A percentile compares a stretch with the other conserved stretches of the same genome.
Evolutionary conservation across 169 alveolate genomes (phyloP).

Genomic region (Amoebophrya sp.): DNA sequence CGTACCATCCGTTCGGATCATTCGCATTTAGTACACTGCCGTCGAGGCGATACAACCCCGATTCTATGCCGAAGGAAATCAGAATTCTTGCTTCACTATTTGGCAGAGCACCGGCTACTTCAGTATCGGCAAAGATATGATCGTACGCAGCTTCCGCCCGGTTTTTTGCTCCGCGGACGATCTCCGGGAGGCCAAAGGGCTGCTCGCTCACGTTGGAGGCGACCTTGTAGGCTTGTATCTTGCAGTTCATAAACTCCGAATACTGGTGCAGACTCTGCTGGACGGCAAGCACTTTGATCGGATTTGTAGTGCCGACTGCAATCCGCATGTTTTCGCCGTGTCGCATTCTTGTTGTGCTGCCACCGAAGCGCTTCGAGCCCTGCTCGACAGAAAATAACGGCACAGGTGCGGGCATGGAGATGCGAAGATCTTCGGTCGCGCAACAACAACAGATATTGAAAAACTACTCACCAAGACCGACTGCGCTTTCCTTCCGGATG

Average conservation of each 20-base stretch:
- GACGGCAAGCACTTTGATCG: neutral
- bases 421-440: too few species aligned
- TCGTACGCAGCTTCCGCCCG: neutral
- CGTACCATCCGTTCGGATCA: neutral
- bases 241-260: neutral
- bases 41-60: neutral
- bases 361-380: too few species aligned
- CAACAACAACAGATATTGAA: too few species aligned
- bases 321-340: too few species aligned
- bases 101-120: too few species aligned
- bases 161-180: neutral
- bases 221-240: neutral
- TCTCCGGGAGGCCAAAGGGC: neutral
- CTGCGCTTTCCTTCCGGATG: too few species aligned
- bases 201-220: neutral
- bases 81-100: neutral
- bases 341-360: too few species aligned
- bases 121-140: too few species aligned
- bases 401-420: too few species aligned
- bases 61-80: neutral
- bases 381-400: too few species aligned
- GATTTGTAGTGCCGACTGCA: neutral
- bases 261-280: neutral
- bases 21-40: too few species aligned
- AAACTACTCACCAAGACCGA: too few species aligned